These are phyloP conservation scores for Tetraselmis chui DNA, from an alignment of 139 green algal genomes.

Conservation along the genomic window DNA sequence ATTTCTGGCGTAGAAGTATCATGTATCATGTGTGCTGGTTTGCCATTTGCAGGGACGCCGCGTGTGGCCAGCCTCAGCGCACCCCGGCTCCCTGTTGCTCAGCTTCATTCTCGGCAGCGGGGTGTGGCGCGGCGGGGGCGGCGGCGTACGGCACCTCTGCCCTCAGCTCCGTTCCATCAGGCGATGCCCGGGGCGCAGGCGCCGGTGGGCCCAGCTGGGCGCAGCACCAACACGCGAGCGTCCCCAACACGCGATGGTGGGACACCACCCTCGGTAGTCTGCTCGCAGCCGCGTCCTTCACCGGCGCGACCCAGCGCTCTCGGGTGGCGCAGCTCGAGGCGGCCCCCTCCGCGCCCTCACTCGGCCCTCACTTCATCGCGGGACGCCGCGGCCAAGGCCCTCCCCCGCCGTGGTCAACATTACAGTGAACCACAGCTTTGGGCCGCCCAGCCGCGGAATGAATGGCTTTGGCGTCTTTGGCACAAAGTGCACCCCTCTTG, in stretches of 20 bases:
- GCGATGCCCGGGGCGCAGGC: neutral
- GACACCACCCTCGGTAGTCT: slow-evolving; percentile 43
- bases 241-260: slow-evolving; percentile 44
- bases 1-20: too few relatives aligned
- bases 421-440: slow-evolving; percentile 14
- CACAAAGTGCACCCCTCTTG: neutral
- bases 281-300: neutral
- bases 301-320: neutral
- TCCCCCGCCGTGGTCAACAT: slow-evolving; percentile 55
- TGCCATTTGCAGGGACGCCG: too few relatives aligned
- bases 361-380: slow-evolving; percentile 46
- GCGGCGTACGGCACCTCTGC: neutral
- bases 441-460: slow-evolving; percentile 27
- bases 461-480: slow-evolving; percentile 25
- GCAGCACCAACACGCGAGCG: neutral
- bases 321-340: neutral
- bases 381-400: slow-evolving; percentile 49
- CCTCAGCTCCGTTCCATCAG: neutral
- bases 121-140: neutral
- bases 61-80: too few relatives aligned
- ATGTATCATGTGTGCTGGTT: too few relatives aligned
- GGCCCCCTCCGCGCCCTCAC: slow-evolving; percentile 5
- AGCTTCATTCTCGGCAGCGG: neutral
- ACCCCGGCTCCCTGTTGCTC: neutral
- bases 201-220: neutral